These are phyloP conservation scores for Xylariaceae sp. DNA, from an alignment of 2,329 filamentous ascomycete species.

Conservation along the genomic window DNA sequence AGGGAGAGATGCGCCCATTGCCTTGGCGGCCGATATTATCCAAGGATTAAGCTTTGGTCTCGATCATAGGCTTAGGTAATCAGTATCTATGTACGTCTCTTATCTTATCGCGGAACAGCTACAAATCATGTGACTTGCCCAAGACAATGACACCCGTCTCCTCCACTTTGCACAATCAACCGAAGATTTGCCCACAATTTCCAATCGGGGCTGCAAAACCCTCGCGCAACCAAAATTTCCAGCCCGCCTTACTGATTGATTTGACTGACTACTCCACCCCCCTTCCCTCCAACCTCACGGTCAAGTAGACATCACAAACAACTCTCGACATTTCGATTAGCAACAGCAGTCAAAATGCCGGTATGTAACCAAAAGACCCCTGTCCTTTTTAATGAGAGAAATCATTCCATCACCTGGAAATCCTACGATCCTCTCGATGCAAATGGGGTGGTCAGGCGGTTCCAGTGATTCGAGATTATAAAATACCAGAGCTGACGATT, in stretches of 20 bases:
- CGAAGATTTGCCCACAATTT: constrained; percentile 40
- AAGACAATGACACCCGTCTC: not conserved
- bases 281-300: constrained; percentile 25
- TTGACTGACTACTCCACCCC: constrained; percentile 35
- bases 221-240: constrained; percentile 41
- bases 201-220: constrained; percentile 43
- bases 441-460: not conserved
- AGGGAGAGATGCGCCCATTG: constrained; percentile 18
- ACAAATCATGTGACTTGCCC: constrained; percentile 7
- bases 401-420: not conserved
- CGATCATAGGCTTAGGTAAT: not conserved
- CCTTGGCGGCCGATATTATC: constrained; percentile 31
- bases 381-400: not conserved
- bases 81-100: not conserved
- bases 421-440: not conserved
- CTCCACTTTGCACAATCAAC: constrained; percentile 17
- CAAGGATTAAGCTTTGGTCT: constrained; percentile 2
- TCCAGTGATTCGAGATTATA: not conserved
- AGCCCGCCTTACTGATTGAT: constrained; percentile 33
- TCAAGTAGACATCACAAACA: constrained; percentile 38
- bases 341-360: constrained; percentile 51
- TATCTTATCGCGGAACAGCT: constrained; percentile 26
- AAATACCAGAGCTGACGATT: constrained; percentile 25
- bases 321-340: constrained; percentile 47
- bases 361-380: constrained; percentile 40